phyloP scores from a whole-genome alignment of 1,284 basidiomycete genomes.

The Exobasidium rhododendri region DNA sequence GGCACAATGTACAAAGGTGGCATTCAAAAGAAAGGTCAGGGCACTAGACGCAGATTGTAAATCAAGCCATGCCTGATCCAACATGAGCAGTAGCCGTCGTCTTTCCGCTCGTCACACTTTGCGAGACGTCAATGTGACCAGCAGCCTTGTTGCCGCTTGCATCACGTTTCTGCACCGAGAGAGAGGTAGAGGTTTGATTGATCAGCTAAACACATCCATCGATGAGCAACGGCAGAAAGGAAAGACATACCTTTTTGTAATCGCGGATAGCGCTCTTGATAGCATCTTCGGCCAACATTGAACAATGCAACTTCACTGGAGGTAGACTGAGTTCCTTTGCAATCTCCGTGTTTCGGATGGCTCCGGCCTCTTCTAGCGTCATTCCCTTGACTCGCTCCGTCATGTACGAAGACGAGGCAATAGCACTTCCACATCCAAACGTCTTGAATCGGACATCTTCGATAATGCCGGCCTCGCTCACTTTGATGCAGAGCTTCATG shows the following conservation, averaged over 20 bases:
- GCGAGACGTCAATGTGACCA: conserved; percentile 74
- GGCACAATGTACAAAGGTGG: too few species aligned
- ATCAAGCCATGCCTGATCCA: conserved; percentile 7
- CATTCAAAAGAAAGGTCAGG: too few species aligned
- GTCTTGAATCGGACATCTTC: conserved; percentile 91
- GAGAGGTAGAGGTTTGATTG: background rate
- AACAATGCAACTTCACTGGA: conserved; percentile 77
- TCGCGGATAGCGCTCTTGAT: conserved; percentile 63
- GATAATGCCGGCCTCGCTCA: conserved; percentile 88
- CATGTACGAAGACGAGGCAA: conserved; percentile 68
- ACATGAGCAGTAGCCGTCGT: conserved; percentile 67
- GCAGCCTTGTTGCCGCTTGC: conserved; percentile 46
- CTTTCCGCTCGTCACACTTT: conserved; percentile 66
- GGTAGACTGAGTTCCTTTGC: conserved; percentile 82
- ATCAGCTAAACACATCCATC: background rate
- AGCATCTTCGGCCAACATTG: conserved; percentile 95
- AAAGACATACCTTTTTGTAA: conserved; percentile 42
- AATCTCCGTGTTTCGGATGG: conserved; percentile 99
- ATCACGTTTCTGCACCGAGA: conserved; percentile 20
- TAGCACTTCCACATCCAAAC: conserved; percentile 79
- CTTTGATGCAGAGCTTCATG: conserved; percentile 98
- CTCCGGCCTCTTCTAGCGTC: conserved; percentile 85
- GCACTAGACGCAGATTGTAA: too few species aligned
- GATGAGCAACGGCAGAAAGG: background rate
- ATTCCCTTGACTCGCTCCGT: conserved; percentile 97